Evolutionary conservation across 2,329 filamentous ascomycete genomes (phyloP), one percentile per base, ranked within the genome.

Genomic region (Ilyonectria destructans): DNA sequence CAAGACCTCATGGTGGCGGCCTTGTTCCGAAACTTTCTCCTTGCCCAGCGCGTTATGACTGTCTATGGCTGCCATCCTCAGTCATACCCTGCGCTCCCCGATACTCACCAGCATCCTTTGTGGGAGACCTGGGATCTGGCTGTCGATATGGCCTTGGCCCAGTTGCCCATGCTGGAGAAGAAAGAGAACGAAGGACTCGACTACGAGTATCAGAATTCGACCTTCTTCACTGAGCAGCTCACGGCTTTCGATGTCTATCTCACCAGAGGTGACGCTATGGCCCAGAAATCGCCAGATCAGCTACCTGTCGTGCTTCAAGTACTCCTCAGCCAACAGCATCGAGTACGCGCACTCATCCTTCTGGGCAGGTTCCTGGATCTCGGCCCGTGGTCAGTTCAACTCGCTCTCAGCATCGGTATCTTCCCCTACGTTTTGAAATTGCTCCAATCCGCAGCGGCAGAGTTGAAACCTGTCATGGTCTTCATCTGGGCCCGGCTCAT

Each of bases 1-100:
- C 96, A 99, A 80, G 96, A 99, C 80, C 87, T 99, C 13, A 98
- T 99, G 95, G 96, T 99, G n/a, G 96, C 96, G 13, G 96, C 96
- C 2, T 85, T 99, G 8, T 99, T 98, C 81, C 90, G 96, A 59
- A 99, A 99, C 79, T 98, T 98, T 78, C 88, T 99, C 1, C 88
- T 99, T 3, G 94, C 95, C 3, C 96, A 99, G 80, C 90, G 96
- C 71, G 93, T 99, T 75, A 98, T 99, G 96, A 91, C 93, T 67
- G 94, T 95, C 1, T 98, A 98, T 78, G 95, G 97, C 73, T 99
- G 96, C 78, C 94, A 97, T 77, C 96, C 96, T 3, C 93, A 97
- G 74, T 98, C 95, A 17, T 95, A 93, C 70, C 96, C 96, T 0
- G 90, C 92, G 71, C 89, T 99, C n/a, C 96, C 96, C 1, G 94